Conservation (phyloP, 768 basidiomycete species). For the Rhodosporidiobolus sp. region DNA sequence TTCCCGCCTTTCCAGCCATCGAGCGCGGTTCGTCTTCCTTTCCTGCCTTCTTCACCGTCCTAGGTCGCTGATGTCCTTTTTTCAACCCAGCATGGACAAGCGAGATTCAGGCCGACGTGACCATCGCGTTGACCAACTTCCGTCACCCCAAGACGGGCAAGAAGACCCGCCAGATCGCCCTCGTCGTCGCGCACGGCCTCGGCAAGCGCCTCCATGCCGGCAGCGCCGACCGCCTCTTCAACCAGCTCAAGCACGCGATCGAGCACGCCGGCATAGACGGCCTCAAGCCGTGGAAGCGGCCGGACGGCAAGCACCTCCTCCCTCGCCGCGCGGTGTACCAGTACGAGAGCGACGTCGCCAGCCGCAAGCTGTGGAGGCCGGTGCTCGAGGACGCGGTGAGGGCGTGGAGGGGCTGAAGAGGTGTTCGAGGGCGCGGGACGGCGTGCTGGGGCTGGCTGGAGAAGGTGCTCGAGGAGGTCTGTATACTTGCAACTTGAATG, state of each 20-base stretch:
- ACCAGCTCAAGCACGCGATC: conserved; percentile 15
- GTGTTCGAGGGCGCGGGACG: background rate
- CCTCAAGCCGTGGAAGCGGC: conserved; percentile 32
- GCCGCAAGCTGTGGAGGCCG: conserved; percentile 26
- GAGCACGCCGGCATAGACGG: conserved; percentile 7
- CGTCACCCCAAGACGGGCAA: conserved; percentile 13
- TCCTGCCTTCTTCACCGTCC: background rate
- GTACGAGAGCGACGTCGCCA: conserved; percentile 4
- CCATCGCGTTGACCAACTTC: conserved; percentile 33
- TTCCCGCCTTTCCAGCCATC: conserved; percentile 1
- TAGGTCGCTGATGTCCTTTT: background rate
- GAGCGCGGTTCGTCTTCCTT: conserved; percentile 24
- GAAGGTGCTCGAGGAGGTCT: too few relatives aligned
- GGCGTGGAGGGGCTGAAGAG: conserved; percentile 19
- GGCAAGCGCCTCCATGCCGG: conserved; percentile 24
- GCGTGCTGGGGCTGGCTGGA: too few relatives aligned
- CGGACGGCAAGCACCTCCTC: conserved; percentile 29
- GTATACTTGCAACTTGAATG: too few relatives aligned
- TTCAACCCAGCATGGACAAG: conserved; percentile 28
- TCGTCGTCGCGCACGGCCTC: conserved; percentile 39
- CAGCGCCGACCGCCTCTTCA: conserved; percentile 23
- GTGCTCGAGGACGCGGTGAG: conserved; percentile 11
- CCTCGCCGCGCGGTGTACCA: conserved; percentile 25
- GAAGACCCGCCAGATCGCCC: conserved; percentile 32
- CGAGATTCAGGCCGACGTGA: conserved; percentile 37